Conservation (phyloP, 2,329 filamentous ascomycete species). For the Alternaria ethzedia region DNA sequence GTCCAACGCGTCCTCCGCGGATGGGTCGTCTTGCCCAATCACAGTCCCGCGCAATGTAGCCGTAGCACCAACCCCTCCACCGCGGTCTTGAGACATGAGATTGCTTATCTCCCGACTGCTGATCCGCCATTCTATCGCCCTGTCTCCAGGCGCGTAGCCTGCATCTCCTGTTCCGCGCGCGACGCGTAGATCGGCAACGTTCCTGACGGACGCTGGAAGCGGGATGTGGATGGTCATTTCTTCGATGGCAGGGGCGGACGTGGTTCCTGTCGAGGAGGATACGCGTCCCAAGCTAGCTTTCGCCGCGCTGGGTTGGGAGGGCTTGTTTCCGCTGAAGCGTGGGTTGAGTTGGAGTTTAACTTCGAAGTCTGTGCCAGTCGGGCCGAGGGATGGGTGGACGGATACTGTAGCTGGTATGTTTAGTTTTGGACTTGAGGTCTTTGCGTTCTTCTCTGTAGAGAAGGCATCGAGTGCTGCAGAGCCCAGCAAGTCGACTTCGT, state of each 20-base stretch:
- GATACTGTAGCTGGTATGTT: constrained; percentile 84
- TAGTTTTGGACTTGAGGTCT: constrained; percentile 58
- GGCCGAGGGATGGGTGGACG: constrained; percentile 79
- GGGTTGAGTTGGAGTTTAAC: constrained; percentile 75
- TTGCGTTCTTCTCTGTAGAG: constrained; percentile 30
- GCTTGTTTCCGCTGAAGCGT: constrained; percentile 48
- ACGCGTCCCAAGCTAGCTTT: constrained; percentile 30
- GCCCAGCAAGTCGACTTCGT: constrained; percentile 89
- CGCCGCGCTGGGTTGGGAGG: constrained; percentile 48
- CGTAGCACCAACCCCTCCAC: constrained; percentile 64
- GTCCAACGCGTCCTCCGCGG: constrained; percentile 33
- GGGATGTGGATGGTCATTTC: constrained; percentile 80
- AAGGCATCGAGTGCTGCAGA: constrained; percentile 58
- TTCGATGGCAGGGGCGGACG: constrained; percentile 62
- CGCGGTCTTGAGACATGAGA: constrained; percentile 45
- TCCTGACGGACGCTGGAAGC: constrained; percentile 78
- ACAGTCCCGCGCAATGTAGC: constrained; percentile 83
- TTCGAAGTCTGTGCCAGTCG: constrained; percentile 83
- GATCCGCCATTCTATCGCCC: constrained; percentile 81
- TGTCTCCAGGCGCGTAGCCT: constrained; percentile 75
- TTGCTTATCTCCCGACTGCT: constrained; percentile 73
- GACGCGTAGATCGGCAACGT: constrained; percentile 80
- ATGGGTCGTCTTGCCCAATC: constrained; percentile 64
- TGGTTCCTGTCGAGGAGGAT: constrained; percentile 38
- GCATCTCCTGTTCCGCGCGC: constrained; percentile 83